These are phyloP conservation scores for Talaromyces nanjingensis DNA, from an alignment of 495 filamentous ascomycete species.

Conservation along the genomic window DNA sequence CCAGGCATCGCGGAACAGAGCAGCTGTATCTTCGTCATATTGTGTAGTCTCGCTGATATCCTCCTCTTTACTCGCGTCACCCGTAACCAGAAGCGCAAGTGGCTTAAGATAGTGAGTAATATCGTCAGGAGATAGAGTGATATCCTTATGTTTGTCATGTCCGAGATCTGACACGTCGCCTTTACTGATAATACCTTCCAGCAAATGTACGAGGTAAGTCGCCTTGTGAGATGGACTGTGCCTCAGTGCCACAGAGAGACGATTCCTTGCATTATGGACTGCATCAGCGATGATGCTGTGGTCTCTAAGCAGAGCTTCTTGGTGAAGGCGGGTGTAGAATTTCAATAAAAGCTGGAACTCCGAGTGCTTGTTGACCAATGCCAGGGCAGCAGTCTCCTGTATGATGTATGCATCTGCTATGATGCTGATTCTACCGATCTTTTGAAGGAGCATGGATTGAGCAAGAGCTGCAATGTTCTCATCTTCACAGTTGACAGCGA, in stretches of 20 bases:
- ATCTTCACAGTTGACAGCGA: constrained; percentile 74
- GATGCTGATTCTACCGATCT: constrained; percentile 73
- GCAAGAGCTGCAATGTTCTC: constrained; percentile 89
- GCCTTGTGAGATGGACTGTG: constrained; percentile 64
- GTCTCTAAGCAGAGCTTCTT: constrained; percentile 62
- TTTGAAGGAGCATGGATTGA: constrained; percentile 93
- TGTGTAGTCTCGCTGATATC: constrained; percentile 15
- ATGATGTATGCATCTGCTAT: constrained; percentile 77
- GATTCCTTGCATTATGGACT: constrained; percentile 58
- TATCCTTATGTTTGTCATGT: constrained; percentile 60
- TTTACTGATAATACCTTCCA: constrained; percentile 84
- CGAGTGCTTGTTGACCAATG: constrained; percentile 59
- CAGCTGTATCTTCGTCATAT: constrained; percentile 57
- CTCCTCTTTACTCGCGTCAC: constrained; percentile 38
- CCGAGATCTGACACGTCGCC: constrained; percentile 60
- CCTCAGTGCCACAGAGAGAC: constrained; percentile 62
- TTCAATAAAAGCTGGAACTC: constrained; percentile 84
- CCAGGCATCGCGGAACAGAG: constrained; percentile 85
- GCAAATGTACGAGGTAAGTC: constrained; percentile 72
- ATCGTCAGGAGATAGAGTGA: constrained; percentile 72
- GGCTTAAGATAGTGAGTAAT: constrained; percentile 80
- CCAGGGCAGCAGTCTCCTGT: constrained; percentile 69
- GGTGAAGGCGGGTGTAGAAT: constrained; percentile 65
- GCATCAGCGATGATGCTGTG: constrained; percentile 36
- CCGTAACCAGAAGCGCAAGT: constrained; percentile 66